A percentile compares a stretch with the other conserved stretches of the same genome.
Evolutionary conservation across 2,329 filamentous ascomycete genomes (phyloP).

Genomic region (Scedosporium boydii): DNA sequence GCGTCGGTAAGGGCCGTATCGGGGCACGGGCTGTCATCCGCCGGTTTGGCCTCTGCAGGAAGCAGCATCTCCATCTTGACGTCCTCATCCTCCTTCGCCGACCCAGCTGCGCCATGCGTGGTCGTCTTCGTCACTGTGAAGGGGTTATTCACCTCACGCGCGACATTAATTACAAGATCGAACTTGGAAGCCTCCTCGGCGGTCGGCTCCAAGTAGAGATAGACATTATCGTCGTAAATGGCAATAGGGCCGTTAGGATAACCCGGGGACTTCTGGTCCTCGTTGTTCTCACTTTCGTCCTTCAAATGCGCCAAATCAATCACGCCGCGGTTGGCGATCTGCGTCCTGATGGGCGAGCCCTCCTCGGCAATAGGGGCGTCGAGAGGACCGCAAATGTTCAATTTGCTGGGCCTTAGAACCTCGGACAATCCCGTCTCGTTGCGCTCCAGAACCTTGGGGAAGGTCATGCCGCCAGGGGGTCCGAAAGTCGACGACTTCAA

Average conservation of each 20-base stretch:
- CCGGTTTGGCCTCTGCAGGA: conserved; percentile 18
- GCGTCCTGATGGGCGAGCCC: conserved; percentile 48
- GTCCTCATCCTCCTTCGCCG: conserved; percentile 3
- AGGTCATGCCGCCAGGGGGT: conserved; percentile 53
- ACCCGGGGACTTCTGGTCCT: conserved; percentile 71
- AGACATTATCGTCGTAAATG: conserved; percentile 71
- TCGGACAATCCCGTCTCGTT: conserved; percentile 52
- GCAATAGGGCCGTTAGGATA: conserved; percentile 76
- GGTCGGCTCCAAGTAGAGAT: conserved; percentile 70
- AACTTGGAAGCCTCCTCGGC: conserved; percentile 68
- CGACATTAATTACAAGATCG: conserved; percentile 78
- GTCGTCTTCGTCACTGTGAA: conserved; percentile 33
- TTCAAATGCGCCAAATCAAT: conserved; percentile 48
- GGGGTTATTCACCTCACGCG: conserved; percentile 71
- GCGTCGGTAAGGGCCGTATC: conserved; percentile 49
- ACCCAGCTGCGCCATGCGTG: conserved; percentile 18
- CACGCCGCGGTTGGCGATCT: conserved; percentile 50
- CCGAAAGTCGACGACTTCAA: conserved; percentile 51
- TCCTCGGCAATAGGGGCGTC: conserved; percentile 42
- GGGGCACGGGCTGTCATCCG: conserved; percentile 30
- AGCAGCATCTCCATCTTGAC: conserved; percentile 8
- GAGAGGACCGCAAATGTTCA: conserved; percentile 24
- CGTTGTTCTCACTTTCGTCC: conserved; percentile 60
- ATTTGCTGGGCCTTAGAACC: conserved; percentile 43
- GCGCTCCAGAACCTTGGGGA: conserved; percentile 50